These are phyloP conservation scores for Talaromyces sp. DNA, from an alignment of 2,329 filamentous ascomycete genomes.

Conservation along the genomic window DNA sequence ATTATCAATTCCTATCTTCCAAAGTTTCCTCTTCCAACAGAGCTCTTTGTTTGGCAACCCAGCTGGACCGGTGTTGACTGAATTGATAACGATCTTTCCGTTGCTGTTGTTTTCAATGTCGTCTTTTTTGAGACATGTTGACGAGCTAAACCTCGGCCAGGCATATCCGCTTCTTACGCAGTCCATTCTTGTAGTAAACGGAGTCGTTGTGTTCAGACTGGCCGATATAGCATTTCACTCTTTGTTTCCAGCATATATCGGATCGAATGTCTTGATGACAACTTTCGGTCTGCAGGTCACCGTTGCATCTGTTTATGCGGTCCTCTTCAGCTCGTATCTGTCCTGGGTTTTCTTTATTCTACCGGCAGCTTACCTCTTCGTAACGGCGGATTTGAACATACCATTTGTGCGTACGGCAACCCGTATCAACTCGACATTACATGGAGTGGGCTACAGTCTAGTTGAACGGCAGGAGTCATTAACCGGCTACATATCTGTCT, in stretches of 20 bases:
- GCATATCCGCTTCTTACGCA: slow-evolving; percentile 59
- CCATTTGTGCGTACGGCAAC: slow-evolving; percentile 60
- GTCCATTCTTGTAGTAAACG: slow-evolving; percentile 35
- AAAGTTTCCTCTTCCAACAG: slow-evolving; percentile 67
- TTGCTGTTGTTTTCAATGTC: slow-evolving; percentile 64
- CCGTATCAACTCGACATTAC: slow-evolving; percentile 65
- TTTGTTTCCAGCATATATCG: slow-evolving; percentile 54
- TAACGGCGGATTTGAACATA: slow-evolving; percentile 72
- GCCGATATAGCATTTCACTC: slow-evolving; percentile 43
- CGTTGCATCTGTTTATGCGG: slow-evolving; percentile 63
- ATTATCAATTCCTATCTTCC: slow-evolving; percentile 69
- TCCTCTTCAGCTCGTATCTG: slow-evolving; percentile 61
- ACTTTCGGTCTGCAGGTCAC: slow-evolving; percentile 70
- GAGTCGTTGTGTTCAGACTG: slow-evolving; percentile 63
- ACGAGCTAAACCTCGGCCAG: slow-evolving; percentile 63
- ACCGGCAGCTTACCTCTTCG: slow-evolving; percentile 65
- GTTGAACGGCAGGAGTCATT: slow-evolving; percentile 80
- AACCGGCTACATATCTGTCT: slow-evolving; percentile 88
- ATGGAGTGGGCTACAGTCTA: slow-evolving; percentile 67
- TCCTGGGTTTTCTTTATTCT: slow-evolving; percentile 65
- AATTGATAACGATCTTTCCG: slow-evolving; percentile 70
- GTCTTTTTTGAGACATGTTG: slow-evolving; percentile 40
- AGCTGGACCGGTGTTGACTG: slow-evolving; percentile 73
- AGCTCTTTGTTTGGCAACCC: slow-evolving; percentile 66
- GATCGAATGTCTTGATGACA: slow-evolving; percentile 63